These are phyloP conservation scores for Aspergillus aculeatinus DNA, from an alignment of 2,329 filamentous ascomycete genomes.

Conservation along the genomic window DNA sequence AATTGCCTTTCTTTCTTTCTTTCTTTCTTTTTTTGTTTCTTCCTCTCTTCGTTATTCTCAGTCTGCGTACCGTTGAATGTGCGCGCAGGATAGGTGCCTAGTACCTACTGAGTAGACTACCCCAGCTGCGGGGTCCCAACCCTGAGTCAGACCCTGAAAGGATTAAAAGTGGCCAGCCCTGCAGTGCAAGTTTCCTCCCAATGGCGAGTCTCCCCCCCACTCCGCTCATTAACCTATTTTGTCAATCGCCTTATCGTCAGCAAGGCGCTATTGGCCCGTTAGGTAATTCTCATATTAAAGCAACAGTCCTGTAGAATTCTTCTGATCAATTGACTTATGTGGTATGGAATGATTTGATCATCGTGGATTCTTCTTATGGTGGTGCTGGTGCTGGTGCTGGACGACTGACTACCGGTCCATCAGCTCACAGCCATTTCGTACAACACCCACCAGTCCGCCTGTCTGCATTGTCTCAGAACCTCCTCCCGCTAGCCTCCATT, in stretches of 20 bases:
- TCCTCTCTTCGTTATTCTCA: too few relatives aligned
- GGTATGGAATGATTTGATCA: neutral
- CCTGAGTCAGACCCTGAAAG: neutral
- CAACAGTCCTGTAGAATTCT: neutral
- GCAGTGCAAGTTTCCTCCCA: too few relatives aligned
- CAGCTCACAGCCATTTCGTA: slow-evolving; percentile 82
- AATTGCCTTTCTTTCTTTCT: too few relatives aligned
- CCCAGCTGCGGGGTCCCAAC: neutral
- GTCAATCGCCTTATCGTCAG: neutral
- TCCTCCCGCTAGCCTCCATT: slow-evolving; percentile 85
- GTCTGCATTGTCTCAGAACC: slow-evolving; percentile 88
- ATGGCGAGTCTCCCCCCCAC: too few relatives aligned
- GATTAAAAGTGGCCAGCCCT: neutral
- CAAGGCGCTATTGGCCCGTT: neutral
- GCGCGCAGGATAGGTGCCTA: too few relatives aligned
- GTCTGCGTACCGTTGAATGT: too few relatives aligned
- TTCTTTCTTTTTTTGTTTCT: too few relatives aligned
- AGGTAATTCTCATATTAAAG: neutral
- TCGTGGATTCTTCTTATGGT: neutral
- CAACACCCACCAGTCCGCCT: slow-evolving; percentile 84
- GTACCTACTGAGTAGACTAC: neutral
- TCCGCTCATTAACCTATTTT: too few relatives aligned
- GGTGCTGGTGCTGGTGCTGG: neutral
- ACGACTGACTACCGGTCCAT: slow-evolving; percentile 40
- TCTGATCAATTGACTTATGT: neutral